Conservation (phyloP, 768 basidiomycete species). For the Polyporus arcularius region DNA sequence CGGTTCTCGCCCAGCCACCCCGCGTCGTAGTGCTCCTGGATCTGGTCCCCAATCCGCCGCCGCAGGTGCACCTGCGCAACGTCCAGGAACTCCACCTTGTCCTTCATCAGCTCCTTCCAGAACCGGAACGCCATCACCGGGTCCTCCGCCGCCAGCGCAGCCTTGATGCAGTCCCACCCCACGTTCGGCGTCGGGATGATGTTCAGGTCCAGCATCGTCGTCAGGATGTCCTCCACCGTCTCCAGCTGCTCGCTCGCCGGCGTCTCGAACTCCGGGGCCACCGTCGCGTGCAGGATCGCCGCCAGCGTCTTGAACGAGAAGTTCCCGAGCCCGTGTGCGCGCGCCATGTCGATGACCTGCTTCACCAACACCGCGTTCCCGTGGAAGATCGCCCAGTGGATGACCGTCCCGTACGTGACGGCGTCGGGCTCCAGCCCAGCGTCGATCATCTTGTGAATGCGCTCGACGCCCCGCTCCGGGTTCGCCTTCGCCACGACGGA, state of each 20-base stretch:
- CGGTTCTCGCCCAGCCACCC: constrained; percentile 30
- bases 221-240: constrained; percentile 45
- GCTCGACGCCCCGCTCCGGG: constrained; percentile 44
- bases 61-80: constrained; percentile 46
- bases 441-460: constrained; percentile 53
- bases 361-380: constrained; percentile 46
- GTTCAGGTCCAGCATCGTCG: constrained; percentile 36
- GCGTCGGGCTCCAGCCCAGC: constrained; percentile 52
- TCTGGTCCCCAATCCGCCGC: constrained; percentile 36
- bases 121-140: constrained; percentile 58
- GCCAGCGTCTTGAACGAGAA: constrained; percentile 52
- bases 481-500: constrained; percentile 51
- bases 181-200: constrained; percentile 45
- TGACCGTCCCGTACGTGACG: constrained; percentile 60
- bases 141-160: constrained; percentile 50
- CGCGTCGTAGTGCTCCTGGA: constrained; percentile 31
- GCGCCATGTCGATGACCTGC: constrained; percentile 43
- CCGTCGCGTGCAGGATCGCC: constrained; percentile 46
- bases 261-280: constrained; percentile 24
- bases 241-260: constrained; percentile 35
- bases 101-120: constrained; percentile 51
- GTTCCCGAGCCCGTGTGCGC: constrained; percentile 33
- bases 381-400: constrained; percentile 56
- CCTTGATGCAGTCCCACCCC: constrained; percentile 52
- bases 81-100: constrained; percentile 49